A percentile compares a stretch with the other conserved stretches of the same genome.
phyloP scores from a whole-genome alignment of 495 filamentous ascomycete genomes.

The Aspergillus hancockii region DNA sequence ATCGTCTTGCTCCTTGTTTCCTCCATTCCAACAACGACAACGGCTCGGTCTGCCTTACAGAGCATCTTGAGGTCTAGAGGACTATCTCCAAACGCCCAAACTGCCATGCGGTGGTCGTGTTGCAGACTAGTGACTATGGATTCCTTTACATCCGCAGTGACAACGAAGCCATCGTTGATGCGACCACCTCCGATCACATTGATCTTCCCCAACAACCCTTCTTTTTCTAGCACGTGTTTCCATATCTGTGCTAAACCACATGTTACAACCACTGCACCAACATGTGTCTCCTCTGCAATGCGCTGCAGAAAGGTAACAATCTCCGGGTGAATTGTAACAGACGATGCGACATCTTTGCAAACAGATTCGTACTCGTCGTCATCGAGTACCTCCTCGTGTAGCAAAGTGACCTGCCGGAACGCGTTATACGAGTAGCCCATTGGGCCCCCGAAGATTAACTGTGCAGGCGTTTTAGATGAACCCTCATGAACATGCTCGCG shows the following conservation, averaged over 20 bases:
- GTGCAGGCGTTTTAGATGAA: slow-evolving; percentile 36
- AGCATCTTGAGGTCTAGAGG: slow-evolving; percentile 63
- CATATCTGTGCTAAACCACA: slow-evolving; percentile 59
- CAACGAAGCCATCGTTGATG: slow-evolving; percentile 49
- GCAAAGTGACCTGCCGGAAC: slow-evolving; percentile 57
- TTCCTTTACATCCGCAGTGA: slow-evolving; percentile 56
- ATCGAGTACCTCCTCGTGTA: slow-evolving; percentile 52
- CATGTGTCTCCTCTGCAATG: slow-evolving; percentile 33
- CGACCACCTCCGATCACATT: slow-evolving; percentile 59
- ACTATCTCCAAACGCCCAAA: slow-evolving; percentile 67
- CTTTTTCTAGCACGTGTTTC: slow-evolving; percentile 53
- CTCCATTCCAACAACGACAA: slow-evolving; percentile 59
- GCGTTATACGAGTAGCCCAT: slow-evolving; percentile 56
- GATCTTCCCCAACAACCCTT: slow-evolving; percentile 46
- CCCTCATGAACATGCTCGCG: slow-evolving; percentile 7
- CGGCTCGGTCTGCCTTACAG: slow-evolving; percentile 50
- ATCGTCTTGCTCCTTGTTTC: slow-evolving; percentile 55
- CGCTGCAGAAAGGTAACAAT: slow-evolving; percentile 46
- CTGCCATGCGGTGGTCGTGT: slow-evolving; percentile 33
- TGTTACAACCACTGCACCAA: slow-evolving; percentile 57
- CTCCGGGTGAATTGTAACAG: slow-evolving; percentile 51
- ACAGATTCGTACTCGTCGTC: slow-evolving; percentile 47
- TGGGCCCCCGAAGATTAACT: slow-evolving; percentile 46
- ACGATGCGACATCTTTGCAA: slow-evolving; percentile 48
- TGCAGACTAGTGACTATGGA: slow-evolving; percentile 46